Conservation (phyloP, 441 rosid genomes). For the Syzygium syzygioides region DNA sequence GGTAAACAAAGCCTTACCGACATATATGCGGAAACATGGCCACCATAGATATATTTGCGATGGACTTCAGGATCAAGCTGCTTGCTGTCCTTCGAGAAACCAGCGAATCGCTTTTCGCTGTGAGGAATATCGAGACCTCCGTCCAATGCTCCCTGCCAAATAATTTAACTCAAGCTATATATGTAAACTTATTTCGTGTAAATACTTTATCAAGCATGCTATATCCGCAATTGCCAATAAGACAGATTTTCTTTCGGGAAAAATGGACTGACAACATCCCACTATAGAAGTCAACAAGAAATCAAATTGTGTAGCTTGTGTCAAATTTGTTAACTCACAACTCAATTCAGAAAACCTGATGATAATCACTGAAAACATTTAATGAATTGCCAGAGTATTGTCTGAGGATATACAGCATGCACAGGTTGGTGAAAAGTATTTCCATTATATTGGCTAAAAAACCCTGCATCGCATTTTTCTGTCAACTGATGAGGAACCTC, state of each 20-base stretch:
- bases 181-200: not conserved
- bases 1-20: not conserved
- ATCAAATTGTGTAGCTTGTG: not conserved
- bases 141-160: not conserved
- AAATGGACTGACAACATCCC: not conserved
- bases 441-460: not conserved
- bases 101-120: not conserved
- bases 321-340: not conserved
- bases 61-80: not conserved
- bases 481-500: not conserved
- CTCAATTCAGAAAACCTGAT: not conserved
- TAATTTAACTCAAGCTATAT: not conserved
- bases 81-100: constrained; percentile 1
- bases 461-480: not conserved
- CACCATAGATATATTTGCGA: not conserved
- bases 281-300: not conserved
- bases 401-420: not conserved
- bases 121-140: constrained; percentile 1
- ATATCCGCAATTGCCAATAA: not conserved
- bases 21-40: not conserved
- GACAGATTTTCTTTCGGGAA: not conserved
- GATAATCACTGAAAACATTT: not conserved
- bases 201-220: not conserved
- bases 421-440: not conserved
- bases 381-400: not conserved